phyloP scores from a whole-genome alignment of 2,329 filamentous ascomycete genomes.

The Grosmannia huntii region DNA sequence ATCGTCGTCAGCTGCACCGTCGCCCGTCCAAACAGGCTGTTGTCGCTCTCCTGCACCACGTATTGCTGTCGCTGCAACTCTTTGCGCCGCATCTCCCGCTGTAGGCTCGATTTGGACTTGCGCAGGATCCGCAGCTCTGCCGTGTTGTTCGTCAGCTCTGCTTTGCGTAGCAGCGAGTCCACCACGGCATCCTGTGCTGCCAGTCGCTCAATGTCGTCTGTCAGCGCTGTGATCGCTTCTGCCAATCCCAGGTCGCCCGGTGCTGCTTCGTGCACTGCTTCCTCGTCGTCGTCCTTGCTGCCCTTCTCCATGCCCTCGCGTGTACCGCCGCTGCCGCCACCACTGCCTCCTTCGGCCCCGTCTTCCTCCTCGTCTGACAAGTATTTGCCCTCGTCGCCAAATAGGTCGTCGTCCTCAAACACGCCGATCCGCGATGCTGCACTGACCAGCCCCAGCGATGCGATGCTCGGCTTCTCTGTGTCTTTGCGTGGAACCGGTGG shows the following conservation, averaged over 20 bases:
- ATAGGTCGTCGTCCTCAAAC: conserved; percentile 86
- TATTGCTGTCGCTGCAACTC: conserved; percentile 96
- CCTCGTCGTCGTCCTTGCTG: conserved; percentile 47
- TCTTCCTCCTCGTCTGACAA: conserved; percentile 75
- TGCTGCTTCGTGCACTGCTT: conserved; percentile 85
- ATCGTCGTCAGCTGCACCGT: conserved; percentile 84
- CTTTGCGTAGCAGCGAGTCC: conserved; percentile 83
- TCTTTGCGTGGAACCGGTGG: not conserved
- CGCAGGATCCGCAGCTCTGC: conserved; percentile 82
- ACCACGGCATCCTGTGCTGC: conserved; percentile 80
- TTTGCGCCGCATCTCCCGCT: conserved; percentile 84
- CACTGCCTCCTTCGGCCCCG: conserved; percentile 52
- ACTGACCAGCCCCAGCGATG: conserved; percentile 82
- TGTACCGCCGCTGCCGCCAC: conserved; percentile 22
- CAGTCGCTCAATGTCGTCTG: conserved; percentile 80
- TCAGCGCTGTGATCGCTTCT: conserved; percentile 83
- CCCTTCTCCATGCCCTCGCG: conserved; percentile 19
- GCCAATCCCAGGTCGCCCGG: conserved; percentile 87
- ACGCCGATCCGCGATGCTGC: conserved; percentile 80
- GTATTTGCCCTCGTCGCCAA: conserved; percentile 76
- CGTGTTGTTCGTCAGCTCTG: conserved; percentile 92
- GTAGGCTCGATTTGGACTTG: conserved; percentile 87
- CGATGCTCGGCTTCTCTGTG: conserved; percentile 66
- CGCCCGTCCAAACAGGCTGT: conserved; percentile 86
- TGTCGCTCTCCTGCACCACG: conserved; percentile 93